These are phyloP conservation scores for Cryptococcus sp. DNA, from an alignment of 1,284 basidiomycete species.

Conservation along the genomic window DNA sequence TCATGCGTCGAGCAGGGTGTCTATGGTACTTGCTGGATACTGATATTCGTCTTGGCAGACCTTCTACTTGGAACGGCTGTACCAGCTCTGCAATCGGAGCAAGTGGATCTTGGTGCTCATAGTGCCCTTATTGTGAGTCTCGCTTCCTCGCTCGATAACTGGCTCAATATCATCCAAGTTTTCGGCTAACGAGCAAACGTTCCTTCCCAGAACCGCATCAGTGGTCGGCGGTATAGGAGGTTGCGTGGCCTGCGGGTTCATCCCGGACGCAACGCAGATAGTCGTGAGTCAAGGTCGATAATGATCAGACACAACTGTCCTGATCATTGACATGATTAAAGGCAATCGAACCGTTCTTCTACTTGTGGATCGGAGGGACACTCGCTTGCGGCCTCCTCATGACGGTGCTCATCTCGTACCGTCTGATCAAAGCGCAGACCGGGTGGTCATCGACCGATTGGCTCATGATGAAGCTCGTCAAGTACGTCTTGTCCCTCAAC, in stretches of 20 bases:
- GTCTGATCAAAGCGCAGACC: conserved; percentile 12
- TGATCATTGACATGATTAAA: background rate
- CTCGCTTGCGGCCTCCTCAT: conserved; percentile 5
- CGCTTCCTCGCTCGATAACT: background rate
- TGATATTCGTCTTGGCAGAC: conserved; percentile 2
- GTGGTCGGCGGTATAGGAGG: conserved; percentile 4
- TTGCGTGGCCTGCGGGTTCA: background rate
- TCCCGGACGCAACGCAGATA: conserved; percentile 5
- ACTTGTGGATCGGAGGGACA: conserved; percentile 10
- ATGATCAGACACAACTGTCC: background rate
- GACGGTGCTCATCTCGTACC: conserved; percentile 8
- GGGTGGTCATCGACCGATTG: conserved; percentile 18
- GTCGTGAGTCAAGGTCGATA: conserved; percentile 4
- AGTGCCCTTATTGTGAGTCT: conserved; percentile 14
- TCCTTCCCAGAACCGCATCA: background rate
- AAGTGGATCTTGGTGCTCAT: conserved; percentile 13
- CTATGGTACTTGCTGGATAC: background rate
- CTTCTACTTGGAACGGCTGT: conserved; percentile 22
- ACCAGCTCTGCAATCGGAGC: conserved; percentile 3
- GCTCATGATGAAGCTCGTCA: conserved; percentile 12
- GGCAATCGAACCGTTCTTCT: conserved; percentile 5
- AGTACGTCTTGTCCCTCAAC: conserved; percentile 1
- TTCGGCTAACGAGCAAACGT: background rate
- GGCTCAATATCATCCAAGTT: background rate
- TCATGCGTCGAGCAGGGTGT: background rate